Base-by-base conservation (phyloP, 768 basidiomycete species). In the Boletus edulis region DNA sequence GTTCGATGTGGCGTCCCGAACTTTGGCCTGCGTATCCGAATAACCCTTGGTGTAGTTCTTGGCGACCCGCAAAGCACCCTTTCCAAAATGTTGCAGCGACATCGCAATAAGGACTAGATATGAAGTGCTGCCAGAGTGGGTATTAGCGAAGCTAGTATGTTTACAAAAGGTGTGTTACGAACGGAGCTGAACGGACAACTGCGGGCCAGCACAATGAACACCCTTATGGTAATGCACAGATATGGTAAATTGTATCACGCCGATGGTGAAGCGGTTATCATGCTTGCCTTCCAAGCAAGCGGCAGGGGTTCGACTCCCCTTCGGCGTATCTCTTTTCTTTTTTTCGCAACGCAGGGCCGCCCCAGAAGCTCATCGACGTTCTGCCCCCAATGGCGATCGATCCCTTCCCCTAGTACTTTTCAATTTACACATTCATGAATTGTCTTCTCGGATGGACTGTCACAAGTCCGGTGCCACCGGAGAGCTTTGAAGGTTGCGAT, bases 1-100 rank as follows among this genome's bases (percentile, higher is more conserved):
- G 75, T 98, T 98, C 22, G 91, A 94, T 17, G 94, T 98, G 38
- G 94, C 92, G 77, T 96, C 94, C 57, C 95, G 84, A 57, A 98
- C 92, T 73, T 98, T 98, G 41, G 91, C 85, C 74, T 98, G 93
- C 0, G 87, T 87, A 57, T 98, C 95, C 41, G 94, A 95, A 74
- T 98, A 99, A 38, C 91, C 90, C 64, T 92, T 94, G 52, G 94
- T 97, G 70, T 95, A 95, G 69, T 95, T 96, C 75, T 96, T 97
- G 45, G 91, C 90, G 35, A 92, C 89, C 49, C 94, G 84, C 46
- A 94, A 80, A 20, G 91, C 87, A 62, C 82, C 85, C 72, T 91
- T 93, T 62, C 89, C 90, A 72, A 93, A 86, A 64, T 89, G 81
- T 71, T 91, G 88, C 75, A 93, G 57, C 46, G 80, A 78, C 77